Evolutionary conservation across 108 stramenopile species (phyloP), one percentile per base, ranked within the genome.

Genomic region (Conticribra weissflogii): DNA sequence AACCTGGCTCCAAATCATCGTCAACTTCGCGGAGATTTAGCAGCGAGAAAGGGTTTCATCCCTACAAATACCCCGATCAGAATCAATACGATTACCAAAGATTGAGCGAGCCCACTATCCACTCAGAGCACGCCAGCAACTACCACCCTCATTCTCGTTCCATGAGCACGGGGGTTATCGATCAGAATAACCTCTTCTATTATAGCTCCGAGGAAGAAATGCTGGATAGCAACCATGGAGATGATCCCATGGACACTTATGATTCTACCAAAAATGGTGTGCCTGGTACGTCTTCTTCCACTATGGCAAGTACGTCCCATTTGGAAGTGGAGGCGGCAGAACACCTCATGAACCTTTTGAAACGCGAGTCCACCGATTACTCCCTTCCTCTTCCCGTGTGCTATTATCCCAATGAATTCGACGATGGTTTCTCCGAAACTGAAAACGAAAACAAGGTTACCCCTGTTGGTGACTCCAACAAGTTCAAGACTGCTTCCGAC

Each of bases 341-440:
- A 2, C 53, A 76, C 44, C 54, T 76, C 0, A 28, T 76, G 33
- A 67, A 50, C 19, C 67, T 76, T 15, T 16, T 76, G 24, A 66
- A 68, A 57, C 75, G 75, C 23, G 75, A 76, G 54, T 66, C 62
- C 19, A 57, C 36, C 15, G 34, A 57, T 31, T 76, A 76, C 19
- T 76, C 75, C 8, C 24, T 63, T 23, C 75, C 75, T 12, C 61
- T 68, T 22, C 67, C 67, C 7, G 24, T 63, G 19, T 19, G 61
- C 19, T 76, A 76, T 36, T 76, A 76, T 25, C 75, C 75, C 60
- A 68, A 53, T 19, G 75, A 76, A 55, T 76, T 76, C 45, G 75
- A 54, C 28, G 75, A 76, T n/a, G n/a, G n/a, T n/a, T n/a, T n/a
- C 22, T 51, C 30, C 8, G 41, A 31, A 62, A 46, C 14, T 2